These are phyloP conservation scores for Maudiozyma saulgeensis DNA, from an alignment of 805 yeast species.

Conservation along the genomic window DNA sequence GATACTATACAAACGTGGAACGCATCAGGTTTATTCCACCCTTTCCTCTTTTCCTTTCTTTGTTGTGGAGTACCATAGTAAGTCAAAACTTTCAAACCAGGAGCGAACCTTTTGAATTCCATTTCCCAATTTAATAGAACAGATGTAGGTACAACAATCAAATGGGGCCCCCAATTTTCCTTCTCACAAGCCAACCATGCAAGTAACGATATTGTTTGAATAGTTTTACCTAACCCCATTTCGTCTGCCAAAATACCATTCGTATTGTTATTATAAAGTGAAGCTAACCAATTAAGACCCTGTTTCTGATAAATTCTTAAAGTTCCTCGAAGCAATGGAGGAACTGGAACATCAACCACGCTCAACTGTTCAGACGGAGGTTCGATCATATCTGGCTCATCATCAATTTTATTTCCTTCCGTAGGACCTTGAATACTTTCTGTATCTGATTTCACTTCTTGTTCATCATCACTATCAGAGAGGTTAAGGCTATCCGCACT, in stretches of 20 bases:
- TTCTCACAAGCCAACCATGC: conserved; percentile 89
- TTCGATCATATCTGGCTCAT: conserved; percentile 5
- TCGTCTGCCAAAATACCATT: conserved; percentile 98
- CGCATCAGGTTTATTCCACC: conserved; percentile 94
- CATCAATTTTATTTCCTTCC: conserved; percentile 7
- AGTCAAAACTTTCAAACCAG: conserved; percentile 91
- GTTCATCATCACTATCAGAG: conserved; percentile 7
- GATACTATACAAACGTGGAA: conserved; percentile 97
- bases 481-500: neutral
- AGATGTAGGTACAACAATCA: conserved; percentile 94
- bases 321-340: conserved; percentile 68
- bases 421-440: conserved; percentile 9
- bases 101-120: conserved; percentile 97
- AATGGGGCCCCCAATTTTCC: conserved; percentile 95
- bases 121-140: conserved; percentile 98
- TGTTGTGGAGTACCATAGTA: conserved; percentile 97
- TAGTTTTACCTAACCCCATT: conserved; percentile 97
- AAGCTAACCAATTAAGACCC: conserved; percentile 95
- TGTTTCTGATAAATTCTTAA: conserved; percentile 88
- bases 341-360: conserved; percentile 68
- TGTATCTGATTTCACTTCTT: conserved; percentile 5
- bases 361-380: conserved; percentile 25
- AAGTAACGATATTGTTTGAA: conserved; percentile 83
- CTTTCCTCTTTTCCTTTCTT: conserved; percentile 88
- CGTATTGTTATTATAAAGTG: conserved; percentile 81